phyloP scores from a whole-genome alignment of 73 alveolate species.

The Paramecium pentaurelia region DNA sequence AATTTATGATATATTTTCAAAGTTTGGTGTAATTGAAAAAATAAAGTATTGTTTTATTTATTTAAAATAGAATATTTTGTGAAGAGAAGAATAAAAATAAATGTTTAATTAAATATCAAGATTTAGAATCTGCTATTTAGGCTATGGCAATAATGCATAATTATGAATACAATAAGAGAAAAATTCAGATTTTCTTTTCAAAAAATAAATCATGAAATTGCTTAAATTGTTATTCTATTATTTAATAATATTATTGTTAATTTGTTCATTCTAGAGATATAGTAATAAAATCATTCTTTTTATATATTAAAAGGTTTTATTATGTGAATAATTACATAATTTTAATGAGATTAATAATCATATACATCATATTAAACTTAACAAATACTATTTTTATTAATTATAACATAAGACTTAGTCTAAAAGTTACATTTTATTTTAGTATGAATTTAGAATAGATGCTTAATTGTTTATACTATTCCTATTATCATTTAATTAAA shows the following conservation, averaged over 20 bases:
- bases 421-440: not conserved
- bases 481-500: not conserved
- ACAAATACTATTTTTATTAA: too few species aligned
- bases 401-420: not conserved
- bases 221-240: not conserved
- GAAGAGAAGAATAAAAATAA: slow-evolving; percentile 45
- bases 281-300: not conserved
- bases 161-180: slow-evolving; percentile 31
- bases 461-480: not conserved
- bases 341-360: not conserved
- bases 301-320: too few species aligned
- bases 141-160: slow-evolving; percentile 41
- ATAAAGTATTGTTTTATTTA: not conserved
- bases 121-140: slow-evolving; percentile 4
- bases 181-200: slow-evolving; percentile 26
- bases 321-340: too few species aligned
- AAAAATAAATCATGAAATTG: not conserved
- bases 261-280: not conserved
- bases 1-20: not conserved
- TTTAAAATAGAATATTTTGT: slow-evolving; percentile 23
- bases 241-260: not conserved
- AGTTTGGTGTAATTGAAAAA: not conserved
- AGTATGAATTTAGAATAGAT: not conserved
- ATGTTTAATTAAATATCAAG: not conserved
- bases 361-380: not conserved